Base-by-base conservation (phyloP, 2,329 filamentous ascomycete species). In the Verticillium nubilum region DNA sequence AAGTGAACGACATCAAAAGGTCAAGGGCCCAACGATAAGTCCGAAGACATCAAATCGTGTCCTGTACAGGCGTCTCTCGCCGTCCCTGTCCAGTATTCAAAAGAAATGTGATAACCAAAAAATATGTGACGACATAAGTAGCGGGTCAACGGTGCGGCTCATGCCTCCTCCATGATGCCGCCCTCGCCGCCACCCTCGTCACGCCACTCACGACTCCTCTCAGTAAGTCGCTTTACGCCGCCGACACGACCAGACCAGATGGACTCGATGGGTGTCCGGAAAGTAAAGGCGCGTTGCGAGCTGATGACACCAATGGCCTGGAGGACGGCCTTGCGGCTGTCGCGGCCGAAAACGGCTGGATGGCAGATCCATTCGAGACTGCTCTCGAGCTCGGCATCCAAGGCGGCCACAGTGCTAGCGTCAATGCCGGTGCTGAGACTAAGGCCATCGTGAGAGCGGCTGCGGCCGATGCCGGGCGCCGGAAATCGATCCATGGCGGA, bases 341-440 rank as follows among this genome's bases (percentile, higher is more conserved):
- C 95, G 37, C 95, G 87, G 9, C 90, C 89, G 71, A 99, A 99
- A 2, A 98, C 91, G 2, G 93, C 93, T 1, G 95, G 95, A 69
- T 99, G 95, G 70, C 90, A 92, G 74, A 99, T 98, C 95, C 95
- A 99, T 75, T 99, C 95, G 17, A 99, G 79, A 56, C 90, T 91
- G 33, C 90, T 86, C 72, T 97, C 92, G 33, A 99, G 84, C 73
- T 99, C 95, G 1, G 90, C 86, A 72, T 99, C 95, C 19, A 99
- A 85, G 2, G 95, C 93, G 26, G 86, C 81, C 68, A 98, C 94
- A 0, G 91, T 95, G 35, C 81, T 81, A 5, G 85, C 76, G 69
- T 99, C 95, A 59, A 99, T 94, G n/a, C 92, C 90, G 6, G 87
- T 84, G 76, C 84, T 65, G 73, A 89, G 60, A 73, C 82, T 71